A percentile compares a stretch with the other conserved stretches of the same genome.
Evolutionary conservation across 2,329 filamentous ascomycete genomes (phyloP).

Genomic region (Penicillium capsulatum): DNA sequence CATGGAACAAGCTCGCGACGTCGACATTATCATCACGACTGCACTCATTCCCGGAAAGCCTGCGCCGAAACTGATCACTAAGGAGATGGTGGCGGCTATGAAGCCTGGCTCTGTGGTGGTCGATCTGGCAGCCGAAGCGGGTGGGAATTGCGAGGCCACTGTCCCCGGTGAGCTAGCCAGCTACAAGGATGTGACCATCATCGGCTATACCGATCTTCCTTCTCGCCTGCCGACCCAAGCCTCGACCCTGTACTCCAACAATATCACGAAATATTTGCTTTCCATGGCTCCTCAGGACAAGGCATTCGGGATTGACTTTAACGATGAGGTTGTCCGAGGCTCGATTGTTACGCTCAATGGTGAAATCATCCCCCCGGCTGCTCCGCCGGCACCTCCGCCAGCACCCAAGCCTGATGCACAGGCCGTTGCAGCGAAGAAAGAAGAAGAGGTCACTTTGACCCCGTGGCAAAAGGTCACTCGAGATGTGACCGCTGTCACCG

Average conservation of each 20-base stretch:
- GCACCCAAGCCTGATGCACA: slow-evolving; percentile 51
- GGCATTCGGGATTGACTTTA: slow-evolving; percentile 72
- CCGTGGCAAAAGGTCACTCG: slow-evolving; percentile 77
- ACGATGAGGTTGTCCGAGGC: slow-evolving; percentile 80
- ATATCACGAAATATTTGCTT: slow-evolving; percentile 82
- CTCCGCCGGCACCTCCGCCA: slow-evolving; percentile 61
- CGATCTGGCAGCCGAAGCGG: slow-evolving; percentile 80
- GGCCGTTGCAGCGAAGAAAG: slow-evolving; percentile 47
- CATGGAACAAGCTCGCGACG: slow-evolving; percentile 77
- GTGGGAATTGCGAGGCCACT: slow-evolving; percentile 83
- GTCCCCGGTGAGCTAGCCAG: slow-evolving; percentile 65
- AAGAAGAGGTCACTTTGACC: slow-evolving; percentile 63
- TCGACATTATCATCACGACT: slow-evolving; percentile 89
- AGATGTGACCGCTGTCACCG: slow-evolving; percentile 70
- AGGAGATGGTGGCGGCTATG: slow-evolving; percentile 77
- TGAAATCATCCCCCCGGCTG: slow-evolving; percentile 69
- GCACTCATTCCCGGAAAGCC: slow-evolving; percentile 83
- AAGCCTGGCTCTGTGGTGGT: slow-evolving; percentile 85
- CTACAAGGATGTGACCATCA: slow-evolving; percentile 76
- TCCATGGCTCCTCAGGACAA: slow-evolving; percentile 76
- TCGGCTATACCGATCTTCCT: slow-evolving; percentile 84
- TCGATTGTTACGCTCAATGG: slow-evolving; percentile 78
- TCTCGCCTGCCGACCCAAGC: slow-evolving; percentile 84
- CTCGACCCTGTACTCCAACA: slow-evolving; percentile 88
- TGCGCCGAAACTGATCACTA: slow-evolving; percentile 79